These are phyloP conservation scores for Solanum bulbocastanum DNA, from an alignment of 257 asterid genomes.

Conservation along the genomic window DNA sequence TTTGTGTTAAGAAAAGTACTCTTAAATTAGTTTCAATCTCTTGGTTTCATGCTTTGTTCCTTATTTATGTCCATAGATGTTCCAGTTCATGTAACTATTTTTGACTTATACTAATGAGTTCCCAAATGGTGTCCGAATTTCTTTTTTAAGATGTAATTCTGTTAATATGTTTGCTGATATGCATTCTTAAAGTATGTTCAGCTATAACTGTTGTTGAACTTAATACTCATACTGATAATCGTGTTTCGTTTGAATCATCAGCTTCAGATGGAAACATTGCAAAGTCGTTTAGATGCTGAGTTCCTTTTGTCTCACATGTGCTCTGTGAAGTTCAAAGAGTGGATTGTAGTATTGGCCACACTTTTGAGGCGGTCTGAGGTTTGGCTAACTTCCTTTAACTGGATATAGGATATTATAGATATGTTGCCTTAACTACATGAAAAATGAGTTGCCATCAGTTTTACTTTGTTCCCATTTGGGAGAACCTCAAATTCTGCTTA, in stretches of 20 bases:
- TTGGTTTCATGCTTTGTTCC: neutral
- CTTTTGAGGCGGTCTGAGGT: conserved; percentile 97
- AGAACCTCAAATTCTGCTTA: neutral
- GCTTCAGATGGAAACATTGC: conserved; percentile 94
- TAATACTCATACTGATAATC: conserved; percentile 3
- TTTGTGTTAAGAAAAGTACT: neutral
- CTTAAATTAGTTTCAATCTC: neutral
- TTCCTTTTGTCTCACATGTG: conserved; percentile 97
- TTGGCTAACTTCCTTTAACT: neutral
- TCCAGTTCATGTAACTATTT: neutral
- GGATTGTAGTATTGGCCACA: conserved; percentile 98
- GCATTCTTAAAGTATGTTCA: neutral
- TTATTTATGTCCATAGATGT: neutral
- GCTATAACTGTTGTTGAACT: neutral
- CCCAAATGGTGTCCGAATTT: neutral
- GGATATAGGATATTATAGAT: neutral
- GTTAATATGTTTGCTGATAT: neutral
- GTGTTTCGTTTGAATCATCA: conserved; percentile 14
- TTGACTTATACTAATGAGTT: neutral
- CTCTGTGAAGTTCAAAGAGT: conserved; percentile 95
- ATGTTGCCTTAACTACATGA: neutral
- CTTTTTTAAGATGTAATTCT: neutral
- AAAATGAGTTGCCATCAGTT: neutral
- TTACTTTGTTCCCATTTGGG: neutral
- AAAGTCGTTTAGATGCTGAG: conserved; percentile 95